Percentiles rank a stretch among this genome's conserved stretches.
Conservation (phyloP, 1,284 basidiomycete species). For the Trametes versicolor region DNA sequence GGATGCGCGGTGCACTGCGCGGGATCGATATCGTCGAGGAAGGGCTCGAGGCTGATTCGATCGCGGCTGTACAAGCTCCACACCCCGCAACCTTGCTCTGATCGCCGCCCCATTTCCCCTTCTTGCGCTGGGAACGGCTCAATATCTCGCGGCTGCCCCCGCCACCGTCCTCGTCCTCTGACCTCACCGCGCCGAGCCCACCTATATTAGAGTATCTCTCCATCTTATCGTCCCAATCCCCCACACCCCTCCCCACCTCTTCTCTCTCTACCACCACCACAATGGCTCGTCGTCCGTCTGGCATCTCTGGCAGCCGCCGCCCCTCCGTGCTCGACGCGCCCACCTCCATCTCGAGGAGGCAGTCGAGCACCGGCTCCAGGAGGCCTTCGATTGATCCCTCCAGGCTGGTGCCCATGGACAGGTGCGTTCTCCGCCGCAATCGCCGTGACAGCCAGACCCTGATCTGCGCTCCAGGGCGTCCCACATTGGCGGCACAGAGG, state of each 20-base stretch:
- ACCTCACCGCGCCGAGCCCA: background rate
- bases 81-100: conserved; percentile 20
- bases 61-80: conserved; percentile 10
- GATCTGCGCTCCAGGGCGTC: conserved; percentile 53
- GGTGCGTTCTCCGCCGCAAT: conserved; percentile 50
- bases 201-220: conserved; percentile 20
- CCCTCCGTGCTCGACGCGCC: conserved; percentile 38
- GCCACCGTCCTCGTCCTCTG: conserved; percentile 1
- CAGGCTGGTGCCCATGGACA: conserved; percentile 81
- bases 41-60: conserved; percentile 6
- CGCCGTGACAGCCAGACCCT: background rate
- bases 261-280: conserved; percentile 18
- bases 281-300: conserved; percentile 34
- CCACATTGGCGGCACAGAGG: conserved; percentile 65
- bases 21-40: conserved; percentile 2
- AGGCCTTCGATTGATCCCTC: conserved; percentile 80
- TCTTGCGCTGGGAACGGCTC: background rate
- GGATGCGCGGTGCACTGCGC: conserved; percentile 3
- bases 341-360: conserved; percentile 44
- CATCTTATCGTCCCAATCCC: conserved; percentile 43
- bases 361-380: conserved; percentile 55
- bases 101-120: conserved; percentile 1
- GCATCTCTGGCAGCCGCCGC: conserved; percentile 36
- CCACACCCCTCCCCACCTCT: conserved; percentile 6
- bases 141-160: conserved; percentile 5